Base-by-base conservation (phyloP, 1,284 basidiomycete species). In the Uromyces viciae-fabae region DNA sequence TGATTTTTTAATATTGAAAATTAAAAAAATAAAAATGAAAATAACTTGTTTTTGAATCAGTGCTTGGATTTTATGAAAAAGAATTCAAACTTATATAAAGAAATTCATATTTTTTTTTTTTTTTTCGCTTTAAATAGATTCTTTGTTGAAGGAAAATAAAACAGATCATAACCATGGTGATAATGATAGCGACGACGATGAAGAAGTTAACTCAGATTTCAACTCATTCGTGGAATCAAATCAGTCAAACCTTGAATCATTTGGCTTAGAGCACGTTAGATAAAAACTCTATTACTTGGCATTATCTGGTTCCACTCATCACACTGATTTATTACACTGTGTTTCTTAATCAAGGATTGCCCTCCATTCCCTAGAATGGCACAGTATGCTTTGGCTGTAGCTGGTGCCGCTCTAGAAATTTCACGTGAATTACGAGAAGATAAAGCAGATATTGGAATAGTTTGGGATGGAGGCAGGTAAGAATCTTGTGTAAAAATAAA, bases 401-500 rank as follows among this genome's bases (percentile, higher is more conserved):
- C 92, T 0, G 93, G 94, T 0, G 92, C 92, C 0, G 90, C 93
- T 0, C 87, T 93, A 28, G 90, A 90, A 2, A 94, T 92, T 0
- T 92, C 90, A 3, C 88, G 89, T 11, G 87, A 89, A 1, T 87
- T 97, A 5, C 88, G 88, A 11, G 86, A 89, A 0, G 87, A 88
- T n/a, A 78, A 86, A 0, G 88, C 89, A 1, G 89, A 92, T 46
- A 87, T 92, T 15, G 90, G 91, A 0, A 90, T 98, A 43, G 91
- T 90, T 83, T 97, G 93, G 93, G 92, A 93, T 82, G 93, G 93
- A 9, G 93, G 93, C 66, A 79, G 87, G 68, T 87, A 87, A 83
- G 86, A 87, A 75, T n/a, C n/a, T n/a, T n/a, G n/a, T n/a, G n/a
- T n/a, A n/a, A n/a, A n/a, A n/a, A n/a, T n/a, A n/a, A n/a, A n/a